These are phyloP conservation scores for Nannochloropsis oceanica DNA, from an alignment of 108 stramenopile genomes.

Conservation along the genomic window DNA sequence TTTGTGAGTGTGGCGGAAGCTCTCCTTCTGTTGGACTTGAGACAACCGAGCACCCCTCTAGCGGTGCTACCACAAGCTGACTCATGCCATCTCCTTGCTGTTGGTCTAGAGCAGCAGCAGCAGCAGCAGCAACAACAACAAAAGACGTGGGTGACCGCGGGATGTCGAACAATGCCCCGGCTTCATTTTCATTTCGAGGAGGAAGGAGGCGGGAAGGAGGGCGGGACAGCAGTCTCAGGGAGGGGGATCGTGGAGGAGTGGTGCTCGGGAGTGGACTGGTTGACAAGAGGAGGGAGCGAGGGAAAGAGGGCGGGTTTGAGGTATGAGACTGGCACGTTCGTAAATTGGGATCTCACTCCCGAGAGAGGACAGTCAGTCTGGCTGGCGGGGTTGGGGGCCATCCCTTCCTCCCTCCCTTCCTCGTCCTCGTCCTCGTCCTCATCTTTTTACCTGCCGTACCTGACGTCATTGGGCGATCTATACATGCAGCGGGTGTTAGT, in stretches of 20 bases:
- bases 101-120: background rate
- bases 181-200: background rate
- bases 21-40: background rate
- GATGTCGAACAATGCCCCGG: background rate
- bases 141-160: background rate
- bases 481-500: background rate
- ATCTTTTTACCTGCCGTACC: background rate
- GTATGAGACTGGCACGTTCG: background rate
- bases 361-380: background rate
- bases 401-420: no score
- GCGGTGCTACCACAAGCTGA: background rate
- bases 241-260: background rate
- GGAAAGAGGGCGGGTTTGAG: background rate
- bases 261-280: background rate
- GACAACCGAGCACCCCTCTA: background rate
- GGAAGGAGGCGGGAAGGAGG: background rate
- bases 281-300: background rate
- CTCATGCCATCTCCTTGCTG: background rate
- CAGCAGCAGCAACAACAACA: background rate
- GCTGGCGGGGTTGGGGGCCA: background rate
- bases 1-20: background rate
- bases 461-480: background rate
- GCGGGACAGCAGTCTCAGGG: background rate
- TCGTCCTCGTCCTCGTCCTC: background rate
- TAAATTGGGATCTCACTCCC: background rate